Percentiles rank a stretch among this genome's conserved stretches.
These are phyloP conservation scores for Willaertia magna DNA, from an alignment of 208 protist species.

Conservation along the genomic window DNA sequence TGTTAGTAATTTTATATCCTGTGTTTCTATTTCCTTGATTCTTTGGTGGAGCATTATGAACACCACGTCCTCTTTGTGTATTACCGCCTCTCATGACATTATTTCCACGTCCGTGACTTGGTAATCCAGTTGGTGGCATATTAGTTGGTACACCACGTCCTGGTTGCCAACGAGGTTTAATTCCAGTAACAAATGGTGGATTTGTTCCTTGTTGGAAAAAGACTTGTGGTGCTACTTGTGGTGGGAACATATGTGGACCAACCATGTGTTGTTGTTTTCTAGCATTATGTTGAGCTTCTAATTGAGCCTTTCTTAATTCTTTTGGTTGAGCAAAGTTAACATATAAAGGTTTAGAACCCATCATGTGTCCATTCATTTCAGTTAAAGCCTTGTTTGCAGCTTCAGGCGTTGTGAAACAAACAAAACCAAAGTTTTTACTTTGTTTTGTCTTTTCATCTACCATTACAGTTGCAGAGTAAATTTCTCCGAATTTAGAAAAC, in stretches of 20 bases:
- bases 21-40: not conserved
- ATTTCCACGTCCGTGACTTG: not conserved
- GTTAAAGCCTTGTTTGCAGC: slow-evolving; percentile 88
- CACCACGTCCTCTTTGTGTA: not conserved
- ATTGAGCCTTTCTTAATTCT: slow-evolving; percentile 80
- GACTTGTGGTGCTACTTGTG: not conserved
- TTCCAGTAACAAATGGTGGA: not conserved
- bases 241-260: not conserved
- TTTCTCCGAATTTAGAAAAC: slow-evolving; percentile 83
- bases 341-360: slow-evolving; percentile 89
- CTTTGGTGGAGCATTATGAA: not conserved
- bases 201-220: not conserved
- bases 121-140: too few relatives aligned
- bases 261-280: not conserved
- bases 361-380: slow-evolving; percentile 92
- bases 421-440: slow-evolving; percentile 74
- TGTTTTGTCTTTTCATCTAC: slow-evolving; percentile 66
- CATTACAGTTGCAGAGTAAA: slow-evolving; percentile 91
- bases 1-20: slow-evolving; percentile 13
- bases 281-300: slow-evolving; percentile 71
- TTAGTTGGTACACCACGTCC: too few relatives aligned
- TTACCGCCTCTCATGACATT: not conserved
- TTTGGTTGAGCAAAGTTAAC: slow-evolving; percentile 90
- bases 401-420: slow-evolving; percentile 79
- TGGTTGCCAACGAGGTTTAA: not conserved